Evolutionary conservation across 257 asterid genomes (phyloP), one percentile per base, ranked within the genome.

Genomic region (Solanum ahanhuiri): DNA sequence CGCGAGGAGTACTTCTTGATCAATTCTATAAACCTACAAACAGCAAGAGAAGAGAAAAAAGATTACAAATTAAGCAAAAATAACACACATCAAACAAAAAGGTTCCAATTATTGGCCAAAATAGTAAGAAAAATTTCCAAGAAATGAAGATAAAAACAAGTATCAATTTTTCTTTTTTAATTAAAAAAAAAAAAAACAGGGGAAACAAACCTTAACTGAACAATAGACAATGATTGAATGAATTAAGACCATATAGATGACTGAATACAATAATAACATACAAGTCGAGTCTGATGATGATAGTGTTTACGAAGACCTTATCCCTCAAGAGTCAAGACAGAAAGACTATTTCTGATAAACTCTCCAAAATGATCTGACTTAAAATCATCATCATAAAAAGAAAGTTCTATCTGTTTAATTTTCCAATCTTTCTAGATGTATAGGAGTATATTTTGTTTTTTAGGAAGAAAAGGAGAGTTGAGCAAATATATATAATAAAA

Each of bases 271-370:
- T 22, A 60, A 3, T 22, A 60, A 9, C 67, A 60, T 60, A 63
- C 7, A n/a, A n/a, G 3, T 60, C 1, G 10, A 63, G 7, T 63
- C 1, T 4, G 15, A n/a, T 7, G 30, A 60, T 9, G 3, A 10
- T n/a, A 9, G 15, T 63, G 3, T 63, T 12, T 23, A 23, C 9
- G 1, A 28, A 23, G 2, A 64, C 0, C 33, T 64, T 23, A 23
- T 22, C 7, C 5, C 8, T 63, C 25, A 4, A n/a, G 0, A 60
- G 3, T 63, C 12, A 4, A n/a, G 1, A 60, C 6, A 2, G 0
- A 60, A 7, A 60, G 1, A 63, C 15, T 63, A 63, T 63, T 63
- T 63, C 2, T 2, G 70, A 63, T 63, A 63, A 63, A 63, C 28
- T 23, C 70, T n/a, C 17, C 51, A 43, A 28, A 35, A 35, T 22